Evolutionary conservation across 371 early-diverging fungal species (phyloP), one percentile per base, ranked within the genome.

Genomic region (Apophysomyces elegans): DNA sequence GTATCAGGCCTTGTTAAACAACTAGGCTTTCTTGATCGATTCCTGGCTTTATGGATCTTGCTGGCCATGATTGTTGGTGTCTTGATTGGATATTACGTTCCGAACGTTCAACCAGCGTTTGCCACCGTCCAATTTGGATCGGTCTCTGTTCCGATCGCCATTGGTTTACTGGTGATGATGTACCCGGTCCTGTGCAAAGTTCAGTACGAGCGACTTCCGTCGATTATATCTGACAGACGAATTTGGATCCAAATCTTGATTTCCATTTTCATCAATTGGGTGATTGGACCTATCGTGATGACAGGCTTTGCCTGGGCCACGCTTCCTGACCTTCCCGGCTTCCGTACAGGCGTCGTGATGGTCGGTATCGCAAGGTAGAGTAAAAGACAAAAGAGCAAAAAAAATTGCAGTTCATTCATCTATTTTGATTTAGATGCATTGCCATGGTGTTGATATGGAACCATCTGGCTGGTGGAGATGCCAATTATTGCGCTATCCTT

Each of bases 371-470:
- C 89, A 35, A 66, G 80, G 80, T 76, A 73, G 59, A 12, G 2
- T 26, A 16, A 21, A 39, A 39, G 26, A 26, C 26, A 1, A 1
- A 54, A 38, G 37, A 4, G 37, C 32, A 56, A 39, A 12, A 45
- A 44, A 26, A 26, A 26, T 1, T 26, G 26, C 26, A 26, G 26
- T 26, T 26, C 26, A 26, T 26, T 26, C 26, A 26, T 26, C 1
- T 26, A 26, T 26, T 26, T 26, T 26, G 46, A 35, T 18, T 36
- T 56, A 77, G 85, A 65, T 90, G 92, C 69, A 93, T 91, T 69
- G 93, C 91, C 16, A 93, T 91, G 91, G 93, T 93, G 9, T 67
- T 93, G 46, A 88, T 93, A 16, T 93, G 93, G 93, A 88, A 87
- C 64, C 69, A 86, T 36, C 73, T 93, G 12, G 87, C 91, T 26